Conservation (phyloP, 164 flowering plant genomes). For the Piper betle region DNA sequence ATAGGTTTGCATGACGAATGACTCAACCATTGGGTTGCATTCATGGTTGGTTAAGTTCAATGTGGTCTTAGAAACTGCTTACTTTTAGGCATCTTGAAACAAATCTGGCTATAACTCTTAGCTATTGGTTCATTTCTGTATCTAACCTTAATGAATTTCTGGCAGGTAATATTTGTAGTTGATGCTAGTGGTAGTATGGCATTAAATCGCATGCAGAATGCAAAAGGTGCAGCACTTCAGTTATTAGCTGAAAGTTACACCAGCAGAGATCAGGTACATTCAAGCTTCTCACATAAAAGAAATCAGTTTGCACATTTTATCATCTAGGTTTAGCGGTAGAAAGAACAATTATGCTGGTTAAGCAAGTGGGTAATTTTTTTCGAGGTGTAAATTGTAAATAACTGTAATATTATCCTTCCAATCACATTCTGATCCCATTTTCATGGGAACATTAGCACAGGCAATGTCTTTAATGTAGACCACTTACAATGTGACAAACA, state of each 20-base stretch:
- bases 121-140: not conserved
- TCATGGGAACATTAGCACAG: not conserved
- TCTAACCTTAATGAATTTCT: not conserved
- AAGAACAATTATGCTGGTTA: too few species aligned
- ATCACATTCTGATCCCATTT: not conserved
- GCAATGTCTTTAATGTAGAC: not conserved
- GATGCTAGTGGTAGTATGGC: conserved; percentile 99
- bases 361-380: too few species aligned
- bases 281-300: not conserved
- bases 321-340: not conserved
- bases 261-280: conserved; percentile 88
- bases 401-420: not conserved
- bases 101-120: not conserved
- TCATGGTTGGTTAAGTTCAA: too few species aligned
- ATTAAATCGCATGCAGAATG: conserved; percentile 95
- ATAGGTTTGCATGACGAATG: not conserved
- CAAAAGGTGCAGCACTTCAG: conserved; percentile 96
- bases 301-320: not conserved
- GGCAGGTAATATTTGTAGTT: conserved; percentile 95
- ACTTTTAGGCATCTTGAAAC: not conserved
- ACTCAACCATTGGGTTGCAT: too few species aligned
- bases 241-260: conserved; percentile 94
- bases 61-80: too few species aligned
- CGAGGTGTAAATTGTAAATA: not conserved
- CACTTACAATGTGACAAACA: not conserved